These are phyloP conservation scores for Pezicula radicicola DNA, from an alignment of 2,329 filamentous ascomycete genomes.

Conservation along the genomic window DNA sequence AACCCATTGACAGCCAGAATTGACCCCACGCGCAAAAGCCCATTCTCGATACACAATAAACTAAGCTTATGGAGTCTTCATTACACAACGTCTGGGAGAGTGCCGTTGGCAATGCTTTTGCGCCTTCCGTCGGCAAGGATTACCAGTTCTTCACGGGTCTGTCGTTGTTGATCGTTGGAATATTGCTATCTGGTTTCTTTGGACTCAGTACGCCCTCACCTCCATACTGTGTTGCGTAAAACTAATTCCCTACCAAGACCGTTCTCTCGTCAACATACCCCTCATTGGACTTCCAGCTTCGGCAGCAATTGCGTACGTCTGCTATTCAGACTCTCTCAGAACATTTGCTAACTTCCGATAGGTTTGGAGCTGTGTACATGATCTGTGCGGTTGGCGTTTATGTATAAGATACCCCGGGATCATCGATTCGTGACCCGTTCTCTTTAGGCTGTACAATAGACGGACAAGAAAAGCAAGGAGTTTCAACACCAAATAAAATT, in stretches of 20 bases:
- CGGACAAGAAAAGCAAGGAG: constrained; percentile 26
- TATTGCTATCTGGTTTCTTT: constrained; percentile 75
- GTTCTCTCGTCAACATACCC: constrained; percentile 73
- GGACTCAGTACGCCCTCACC: constrained; percentile 66
- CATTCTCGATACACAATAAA: background rate
- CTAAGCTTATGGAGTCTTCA: constrained; percentile 69
- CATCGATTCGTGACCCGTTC: constrained; percentile 13
- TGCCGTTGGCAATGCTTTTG: constrained; percentile 82
- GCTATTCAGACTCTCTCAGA: constrained; percentile 10
- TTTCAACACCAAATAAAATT: constrained; percentile 6
- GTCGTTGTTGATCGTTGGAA: constrained; percentile 66
- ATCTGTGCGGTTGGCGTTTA: constrained; percentile 99
- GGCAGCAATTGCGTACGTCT: constrained; percentile 79
- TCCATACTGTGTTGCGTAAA: constrained; percentile 11
- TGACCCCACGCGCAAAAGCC: background rate
- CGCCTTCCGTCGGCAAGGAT: constrained; percentile 75
- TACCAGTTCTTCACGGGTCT: constrained; percentile 83
- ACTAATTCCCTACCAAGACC: constrained; percentile 53
- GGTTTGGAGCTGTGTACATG: constrained; percentile 94
- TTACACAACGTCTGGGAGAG: constrained; percentile 91
- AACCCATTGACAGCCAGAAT: background rate
- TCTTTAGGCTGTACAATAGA: constrained; percentile 28
- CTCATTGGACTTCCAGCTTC: constrained; percentile 84
- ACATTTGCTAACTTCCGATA: constrained; percentile 34
- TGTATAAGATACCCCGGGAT: constrained; percentile 54